These are phyloP conservation scores for Botrytis aclada DNA, from an alignment of 2,329 filamentous ascomycete species.

Conservation along the genomic window DNA sequence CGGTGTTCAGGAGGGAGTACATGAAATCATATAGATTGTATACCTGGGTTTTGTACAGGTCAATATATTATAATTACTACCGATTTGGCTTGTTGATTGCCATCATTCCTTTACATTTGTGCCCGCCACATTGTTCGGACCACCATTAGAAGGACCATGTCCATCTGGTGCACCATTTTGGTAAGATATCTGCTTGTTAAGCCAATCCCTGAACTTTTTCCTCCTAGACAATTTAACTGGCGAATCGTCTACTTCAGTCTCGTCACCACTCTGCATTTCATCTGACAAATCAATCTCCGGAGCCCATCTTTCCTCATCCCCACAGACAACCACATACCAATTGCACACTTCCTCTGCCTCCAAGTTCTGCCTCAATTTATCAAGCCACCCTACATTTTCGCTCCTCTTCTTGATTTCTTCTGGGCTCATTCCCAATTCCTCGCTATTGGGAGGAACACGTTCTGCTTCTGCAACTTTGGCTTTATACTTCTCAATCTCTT, in stretches of 20 bases:
- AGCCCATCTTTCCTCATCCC: conserved; percentile 55
- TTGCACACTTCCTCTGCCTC: conserved; percentile 54
- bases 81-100: neutral
- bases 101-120: neutral
- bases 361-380: conserved; percentile 54
- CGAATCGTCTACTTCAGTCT: neutral
- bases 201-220: conserved; percentile 42
- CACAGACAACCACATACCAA: conserved; percentile 63
- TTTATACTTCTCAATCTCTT: conserved; percentile 56
- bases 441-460: conserved; percentile 15
- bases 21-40: neutral
- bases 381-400: conserved; percentile 49
- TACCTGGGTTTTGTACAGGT: neutral
- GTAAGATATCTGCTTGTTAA: conserved; percentile 34
- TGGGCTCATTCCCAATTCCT: conserved; percentile 22
- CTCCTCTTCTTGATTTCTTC: conserved; percentile 32
- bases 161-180: neutral
- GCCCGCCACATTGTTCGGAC: neutral
- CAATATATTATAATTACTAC: conserved; percentile 5
- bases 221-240: conserved; percentile 41
- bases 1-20: conserved; percentile 3
- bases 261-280: conserved; percentile 23
- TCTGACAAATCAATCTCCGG: conserved; percentile 29
- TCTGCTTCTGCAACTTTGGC: conserved; percentile 39
- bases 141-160: neutral